Base-by-base conservation (phyloP, 164 flowering plant species). In the Liriodendron chinense region DNA sequence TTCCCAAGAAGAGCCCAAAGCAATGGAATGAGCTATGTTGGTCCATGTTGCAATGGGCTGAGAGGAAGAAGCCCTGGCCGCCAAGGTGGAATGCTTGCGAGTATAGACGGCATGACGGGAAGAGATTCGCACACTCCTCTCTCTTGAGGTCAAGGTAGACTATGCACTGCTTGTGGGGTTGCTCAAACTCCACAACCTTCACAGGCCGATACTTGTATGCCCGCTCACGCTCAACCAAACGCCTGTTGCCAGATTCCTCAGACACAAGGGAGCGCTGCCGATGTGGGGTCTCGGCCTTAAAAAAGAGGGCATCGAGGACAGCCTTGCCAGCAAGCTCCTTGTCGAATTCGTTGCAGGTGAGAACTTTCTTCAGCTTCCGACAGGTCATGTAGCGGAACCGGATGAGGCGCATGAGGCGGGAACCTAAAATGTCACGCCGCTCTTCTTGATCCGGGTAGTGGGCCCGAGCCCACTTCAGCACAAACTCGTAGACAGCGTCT, bases 31-130 rank as follows among this genome's bases (percentile, higher is more conserved):
- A 82, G 77, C 93, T 89, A 78, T 92, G 97, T 80, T 96, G 99
- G 80, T 96, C 99, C 98, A 96, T 89, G 86, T 96, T 96, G 84
- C 99, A 96, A 68, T 96, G 99, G 0, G 97, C 99, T 1, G 99
- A 96, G 12, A 96, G 82, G 78, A 96, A 96, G 78, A 96, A 96
- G 20, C 99, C 99, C 73, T 94, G 98, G 7, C 98, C 98, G 3
- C 97, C 98, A 56, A 94, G 82, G 77, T 96, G 97, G 79, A 94
- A 96, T 26, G 98, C 97, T 76, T 96, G 99, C 3, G 99, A 96
- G 77, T 96, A 96, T 0, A 96, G 91, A 49, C 99, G 85, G 2
- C 97, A 97, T 1, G 94, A 82, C 28, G 99, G 98, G 74, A 85
- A 92, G 50, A 96, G 75, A 74, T 83, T 87, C 3, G 76, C 85